Evolutionary conservation across 1,139 yeast species (phyloP), one percentile per base, ranked within the genome.

Genomic region (Geotrichum klebahnii): DNA sequence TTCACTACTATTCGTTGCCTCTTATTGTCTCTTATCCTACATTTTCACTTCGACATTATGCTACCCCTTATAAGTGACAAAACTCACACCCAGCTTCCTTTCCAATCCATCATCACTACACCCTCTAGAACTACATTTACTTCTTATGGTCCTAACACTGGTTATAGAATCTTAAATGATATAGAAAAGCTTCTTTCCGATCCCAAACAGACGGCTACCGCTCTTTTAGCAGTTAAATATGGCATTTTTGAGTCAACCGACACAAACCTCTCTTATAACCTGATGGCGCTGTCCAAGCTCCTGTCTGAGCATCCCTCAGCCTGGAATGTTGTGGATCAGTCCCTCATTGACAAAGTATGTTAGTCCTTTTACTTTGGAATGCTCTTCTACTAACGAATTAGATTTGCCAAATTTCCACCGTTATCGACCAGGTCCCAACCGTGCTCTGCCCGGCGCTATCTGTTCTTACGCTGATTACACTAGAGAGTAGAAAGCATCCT

Each of bases 401-500:
- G 50, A 46, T 53, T 24, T 45, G 51, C 12, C 52, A 48, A 46
- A 55, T 61, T 26, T 53, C 59, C 2, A 56, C 58, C 3, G 42
- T 46, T n/a, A 46, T 51, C 12, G 65, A 61, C 32, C 56, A 55
- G 31, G 50, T 54, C 14, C 45, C 58, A 12, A 51, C 45, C 28
- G 57, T 61, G 5, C 53, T 59, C 5, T 61, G 63, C 31, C 66
- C 67, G 4, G 64, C 67, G 2, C 48, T 63, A 31, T 57, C 64
- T 6, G 55, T 60, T 16, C 52, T 63, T 38, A 56, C 61, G 8
- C 54, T 61, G 41, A 52, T 63, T 12, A 57, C 61, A 23, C 50
- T 62, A 43, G 65, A 61, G 47, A 47, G 57, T 9, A 53, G 54
- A 31, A 51, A 55, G 12, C 55, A n/a, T n/a, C n/a, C n/a, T n/a